Percentiles rank a stretch among this genome's conserved stretches.
phyloP scores from a whole-genome alignment of 192 early-diverging fungal species.

The Dimargaris xerosporica region DNA sequence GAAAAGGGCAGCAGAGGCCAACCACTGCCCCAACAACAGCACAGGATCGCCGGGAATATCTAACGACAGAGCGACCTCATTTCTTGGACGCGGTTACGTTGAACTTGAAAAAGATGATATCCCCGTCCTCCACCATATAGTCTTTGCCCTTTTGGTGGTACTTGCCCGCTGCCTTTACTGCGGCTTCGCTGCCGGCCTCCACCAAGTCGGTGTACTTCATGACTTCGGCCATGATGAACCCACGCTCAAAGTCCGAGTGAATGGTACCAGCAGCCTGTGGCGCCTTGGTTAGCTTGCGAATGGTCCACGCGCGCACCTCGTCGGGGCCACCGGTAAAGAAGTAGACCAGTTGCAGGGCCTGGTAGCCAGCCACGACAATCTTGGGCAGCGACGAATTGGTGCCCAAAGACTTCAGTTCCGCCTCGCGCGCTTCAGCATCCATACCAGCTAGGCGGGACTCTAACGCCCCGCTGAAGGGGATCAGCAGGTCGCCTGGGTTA shows the following conservation, averaged over 20 bases:
- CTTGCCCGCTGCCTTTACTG: constrained; percentile 85
- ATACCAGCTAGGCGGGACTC: constrained; percentile 48
- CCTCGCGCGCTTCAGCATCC: constrained; percentile 33
- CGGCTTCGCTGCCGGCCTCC: constrained; percentile 65
- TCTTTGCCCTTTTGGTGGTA: constrained; percentile 86
- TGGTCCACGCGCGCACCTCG: constrained; percentile 91
- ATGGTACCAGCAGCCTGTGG: constrained; percentile 89
- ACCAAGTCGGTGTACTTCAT: constrained; percentile 80
- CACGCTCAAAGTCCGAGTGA: constrained; percentile 71
- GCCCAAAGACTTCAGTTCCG: constrained; percentile 47
- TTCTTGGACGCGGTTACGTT: constrained; percentile 36
- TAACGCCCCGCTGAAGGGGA: constrained; percentile 78
- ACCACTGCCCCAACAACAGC: no score
- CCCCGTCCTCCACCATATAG: constrained; percentile 83
- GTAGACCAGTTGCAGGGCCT: constrained; percentile 73
- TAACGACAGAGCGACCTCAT: not conserved
- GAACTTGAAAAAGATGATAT: constrained; percentile 71
- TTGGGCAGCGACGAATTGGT: constrained; percentile 64
- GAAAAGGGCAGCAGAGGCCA: no score
- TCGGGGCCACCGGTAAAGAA: constrained; percentile 86
- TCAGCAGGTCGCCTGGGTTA: constrained; percentile 75
- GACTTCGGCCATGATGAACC: constrained; percentile 89
- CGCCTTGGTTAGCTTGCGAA: constrained; percentile 64
- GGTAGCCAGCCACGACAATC: constrained; percentile 86
- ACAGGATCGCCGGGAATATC: no score